Evolutionary conservation across 371 early-diverging fungal genomes (phyloP).

Genomic region (Lichtheimia ornata): DNA sequence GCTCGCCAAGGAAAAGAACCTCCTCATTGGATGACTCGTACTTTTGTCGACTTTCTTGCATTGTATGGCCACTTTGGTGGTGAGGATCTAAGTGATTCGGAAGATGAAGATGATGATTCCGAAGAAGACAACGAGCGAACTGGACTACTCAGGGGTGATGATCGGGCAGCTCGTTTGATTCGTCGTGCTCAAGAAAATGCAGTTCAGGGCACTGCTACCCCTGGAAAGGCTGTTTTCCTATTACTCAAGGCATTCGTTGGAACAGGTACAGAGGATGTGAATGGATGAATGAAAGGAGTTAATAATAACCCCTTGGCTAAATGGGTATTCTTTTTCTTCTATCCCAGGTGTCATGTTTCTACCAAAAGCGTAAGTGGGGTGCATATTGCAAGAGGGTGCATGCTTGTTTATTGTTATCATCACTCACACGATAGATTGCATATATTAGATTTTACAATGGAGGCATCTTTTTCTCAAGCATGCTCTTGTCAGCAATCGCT

Average conservation of each 20-base stretch:
- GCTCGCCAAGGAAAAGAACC: conserved; percentile 64
- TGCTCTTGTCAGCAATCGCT: conserved; percentile 56
- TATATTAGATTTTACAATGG: conserved; percentile 64
- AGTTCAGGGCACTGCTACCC: conserved; percentile 75
- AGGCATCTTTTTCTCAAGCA: conserved; percentile 63
- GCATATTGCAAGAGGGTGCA: background rate
- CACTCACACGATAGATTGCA: background rate
- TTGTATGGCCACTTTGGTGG: conserved; percentile 96
- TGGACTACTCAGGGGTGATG: conserved; percentile 19
- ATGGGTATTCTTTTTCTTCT: no score
- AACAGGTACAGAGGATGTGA: conserved; percentile 43
- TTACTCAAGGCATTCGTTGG: conserved; percentile 87
- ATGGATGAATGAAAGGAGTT: no score
- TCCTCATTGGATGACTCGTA: conserved; percentile 76
- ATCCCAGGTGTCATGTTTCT: conserved; percentile 73
- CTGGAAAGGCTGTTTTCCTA: conserved; percentile 83
- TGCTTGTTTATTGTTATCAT: background rate
- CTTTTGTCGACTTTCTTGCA: conserved; percentile 92
- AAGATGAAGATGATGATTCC: conserved; percentile 33
- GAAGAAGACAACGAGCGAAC: conserved; percentile 17
- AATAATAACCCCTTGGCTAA: no score
- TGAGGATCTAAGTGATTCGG: conserved; percentile 48
- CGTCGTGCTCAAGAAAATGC: conserved; percentile 59
- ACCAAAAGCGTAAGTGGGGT: conserved; percentile 53
- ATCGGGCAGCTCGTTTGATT: conserved; percentile 50